These are phyloP conservation scores for Fusarium chlamydosporum DNA, from an alignment of 2,329 filamentous ascomycete genomes.

Conservation along the genomic window DNA sequence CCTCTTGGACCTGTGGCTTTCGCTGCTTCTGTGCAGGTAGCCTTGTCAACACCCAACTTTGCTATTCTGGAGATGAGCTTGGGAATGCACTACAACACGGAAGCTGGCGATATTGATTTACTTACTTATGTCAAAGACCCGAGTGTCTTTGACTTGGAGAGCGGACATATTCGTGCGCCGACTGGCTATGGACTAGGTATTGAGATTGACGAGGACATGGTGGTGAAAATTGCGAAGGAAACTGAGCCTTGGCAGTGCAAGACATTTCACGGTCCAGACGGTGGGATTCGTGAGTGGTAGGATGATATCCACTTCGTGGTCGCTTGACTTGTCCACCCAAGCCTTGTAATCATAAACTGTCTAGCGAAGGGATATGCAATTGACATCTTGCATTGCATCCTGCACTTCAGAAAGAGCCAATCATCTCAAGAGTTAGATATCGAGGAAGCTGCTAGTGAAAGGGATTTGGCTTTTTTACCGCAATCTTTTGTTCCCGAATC, in stretches of 20 bases:
- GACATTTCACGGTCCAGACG: slow-evolving; percentile 22
- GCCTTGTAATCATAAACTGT: background rate
- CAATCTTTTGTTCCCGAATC: too few species aligned
- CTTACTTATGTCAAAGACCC: slow-evolving; percentile 76
- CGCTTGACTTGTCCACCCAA: too few species aligned
- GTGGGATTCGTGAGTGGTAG: slow-evolving; percentile 31
- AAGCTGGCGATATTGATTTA: slow-evolving; percentile 73
- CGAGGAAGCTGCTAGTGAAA: too few species aligned
- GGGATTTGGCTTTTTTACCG: too few species aligned
- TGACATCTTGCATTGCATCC: too few species aligned
- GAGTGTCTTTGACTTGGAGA: slow-evolving; percentile 74
- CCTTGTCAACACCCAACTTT: slow-evolving; percentile 73
- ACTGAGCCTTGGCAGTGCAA: slow-evolving; percentile 71
- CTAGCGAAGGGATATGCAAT: too few species aligned
- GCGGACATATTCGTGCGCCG: slow-evolving; percentile 74
- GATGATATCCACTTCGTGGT: background rate
- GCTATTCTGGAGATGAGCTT: slow-evolving; percentile 84
- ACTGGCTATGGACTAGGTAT: slow-evolving; percentile 76
- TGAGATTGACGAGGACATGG: slow-evolving; percentile 77
- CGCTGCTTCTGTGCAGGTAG: slow-evolving; percentile 78
- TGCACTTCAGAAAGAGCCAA: too few species aligned
- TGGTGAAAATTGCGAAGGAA: slow-evolving; percentile 70
- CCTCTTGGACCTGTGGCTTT: slow-evolving; percentile 80
- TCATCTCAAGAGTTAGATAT: too few species aligned
- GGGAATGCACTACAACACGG: slow-evolving; percentile 84